Evolutionary conservation across 768 basidiomycete species (phyloP), one percentile per base, ranked within the genome.

Genomic region (Serendipita sp.): DNA sequence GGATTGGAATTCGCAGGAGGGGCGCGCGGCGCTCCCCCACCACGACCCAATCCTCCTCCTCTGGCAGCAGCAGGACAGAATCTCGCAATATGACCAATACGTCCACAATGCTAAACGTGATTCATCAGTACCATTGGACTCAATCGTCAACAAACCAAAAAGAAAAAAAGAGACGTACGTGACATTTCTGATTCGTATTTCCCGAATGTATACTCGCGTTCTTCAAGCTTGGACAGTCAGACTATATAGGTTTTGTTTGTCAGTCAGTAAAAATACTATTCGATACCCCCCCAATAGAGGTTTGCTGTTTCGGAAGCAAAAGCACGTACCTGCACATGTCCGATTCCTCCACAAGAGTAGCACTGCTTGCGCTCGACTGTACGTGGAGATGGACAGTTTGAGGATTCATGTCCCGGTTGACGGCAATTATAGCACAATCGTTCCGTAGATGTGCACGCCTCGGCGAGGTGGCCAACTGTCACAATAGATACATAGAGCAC

Each of bases 401-500:
- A 85, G 20, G 88, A 90, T 73, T 94, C 91, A 68, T 94, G 92
- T 42, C 92, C 92, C n/a, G 90, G 87, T 71, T 92, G 88, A 67
- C 89, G 84, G 73, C 92, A 95, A 72, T 94, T 95, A 76, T 92
- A 95, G 75, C 92, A 95, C 64, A 95, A 81, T 68, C 90, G 83
- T 72, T 88, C 83, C 69, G 88, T 87, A 66, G 88, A 89, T 50
- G 89, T 81, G 72, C 91, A 95, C 69, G 62, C 31, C 9, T 33
- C 53, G 22, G 53, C 53, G 24, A 9, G 17, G 28, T 58, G 53
- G 3, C 53, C 53, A 3, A 58, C 53, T 58, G 45, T 20, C 17
- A 14, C 7, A 5, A 38, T 38, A 7, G 5, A 38, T 14, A n/a
- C 42, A 20, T 42, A 11, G 20, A 42, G 42, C 11, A 20, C 42